Conservation (phyloP, 257 asterid species). For the Rubia yunnanensis region DNA sequence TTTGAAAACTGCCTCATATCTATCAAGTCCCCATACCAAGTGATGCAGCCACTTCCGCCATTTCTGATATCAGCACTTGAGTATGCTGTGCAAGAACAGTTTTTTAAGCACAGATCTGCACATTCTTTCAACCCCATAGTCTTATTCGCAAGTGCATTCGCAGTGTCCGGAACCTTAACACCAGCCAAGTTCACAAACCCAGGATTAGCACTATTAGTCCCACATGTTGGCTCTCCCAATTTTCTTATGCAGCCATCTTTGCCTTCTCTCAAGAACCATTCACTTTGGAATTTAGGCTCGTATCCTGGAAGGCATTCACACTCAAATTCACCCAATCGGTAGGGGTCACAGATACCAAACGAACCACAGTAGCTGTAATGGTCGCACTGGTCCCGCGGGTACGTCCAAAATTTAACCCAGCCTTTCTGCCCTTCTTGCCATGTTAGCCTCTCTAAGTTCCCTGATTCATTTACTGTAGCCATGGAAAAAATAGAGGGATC, state of each 20-base stretch:
- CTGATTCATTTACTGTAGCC: constrained; percentile 25
- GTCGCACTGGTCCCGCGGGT: constrained; percentile 25
- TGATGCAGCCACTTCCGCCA: constrained; percentile 31
- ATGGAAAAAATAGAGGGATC: constrained; percentile 21
- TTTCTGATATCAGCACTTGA: constrained; percentile 22
- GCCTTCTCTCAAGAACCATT: constrained; percentile 28
- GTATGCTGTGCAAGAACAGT: constrained; percentile 30
- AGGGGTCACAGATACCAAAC: constrained; percentile 17
- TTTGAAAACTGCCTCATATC: constrained; percentile 28
- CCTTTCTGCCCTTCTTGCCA: constrained; percentile 21
- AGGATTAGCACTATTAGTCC: not conserved
- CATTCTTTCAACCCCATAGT: constrained; percentile 22
- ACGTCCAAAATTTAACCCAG: constrained; percentile 26
- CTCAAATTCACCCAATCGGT: constrained; percentile 21
- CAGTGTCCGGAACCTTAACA: constrained; percentile 5
- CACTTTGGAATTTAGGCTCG: constrained; percentile 18
- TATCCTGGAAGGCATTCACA: constrained; percentile 33
- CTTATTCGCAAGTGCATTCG: constrained; percentile 14
- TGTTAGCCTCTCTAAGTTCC: constrained; percentile 17
- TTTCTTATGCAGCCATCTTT: constrained; percentile 25
- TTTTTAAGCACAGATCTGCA: constrained; percentile 18
- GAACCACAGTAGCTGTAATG: constrained; percentile 24
- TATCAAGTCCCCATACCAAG: constrained; percentile 29
- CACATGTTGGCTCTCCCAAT: constrained; percentile 12
- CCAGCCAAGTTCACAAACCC: not conserved